phyloP scores from a whole-genome alignment of 352 stramenopile genomes.

The Phytophthora sansomeana region DNA sequence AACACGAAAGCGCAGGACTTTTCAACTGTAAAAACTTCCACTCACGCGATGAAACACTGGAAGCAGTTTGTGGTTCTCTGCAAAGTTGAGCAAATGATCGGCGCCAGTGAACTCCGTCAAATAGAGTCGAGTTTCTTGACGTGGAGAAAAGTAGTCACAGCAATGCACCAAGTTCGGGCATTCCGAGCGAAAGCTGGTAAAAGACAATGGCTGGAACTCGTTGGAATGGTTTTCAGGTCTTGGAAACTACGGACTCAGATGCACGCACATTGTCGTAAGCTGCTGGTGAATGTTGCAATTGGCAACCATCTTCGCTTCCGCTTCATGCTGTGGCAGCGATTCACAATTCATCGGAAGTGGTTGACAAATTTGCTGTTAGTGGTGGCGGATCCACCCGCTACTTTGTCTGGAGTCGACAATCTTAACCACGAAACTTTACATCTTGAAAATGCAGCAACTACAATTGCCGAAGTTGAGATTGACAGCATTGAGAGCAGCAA shows the following conservation, averaged over 20 bases:
- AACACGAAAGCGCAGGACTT: conserved; percentile 28
- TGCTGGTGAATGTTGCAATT: conserved; percentile 49
- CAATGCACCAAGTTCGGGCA: conserved; percentile 28
- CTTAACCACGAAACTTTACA: background rate
- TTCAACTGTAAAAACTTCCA: conserved; percentile 2
- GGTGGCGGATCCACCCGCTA: conserved; percentile 4
- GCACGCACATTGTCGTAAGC: conserved; percentile 37
- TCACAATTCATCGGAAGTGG: conserved; percentile 34
- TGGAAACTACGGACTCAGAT: conserved; percentile 49
- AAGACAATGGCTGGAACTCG: conserved; percentile 10
- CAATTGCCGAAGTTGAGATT: background rate
- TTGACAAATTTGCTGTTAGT: conserved; percentile 40
- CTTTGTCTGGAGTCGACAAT: background rate
- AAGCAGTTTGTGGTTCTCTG: conserved; percentile 50
- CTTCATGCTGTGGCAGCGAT: conserved; percentile 63
- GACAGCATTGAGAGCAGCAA: background rate
- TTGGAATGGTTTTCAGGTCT: conserved; percentile 27
- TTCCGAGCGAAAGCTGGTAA: conserved; percentile 28
- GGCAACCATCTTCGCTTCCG: conserved; percentile 52
- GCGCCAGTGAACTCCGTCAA: conserved; percentile 21
- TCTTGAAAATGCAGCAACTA: background rate
- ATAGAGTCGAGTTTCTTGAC: conserved; percentile 41
- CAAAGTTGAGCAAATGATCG: conserved; percentile 65
- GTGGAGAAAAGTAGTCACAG: conserved; percentile 49
- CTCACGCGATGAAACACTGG: conserved; percentile 41